These are phyloP conservation scores for Fusarium sp. DNA, from an alignment of 2,329 filamentous ascomycete species.

Conservation along the genomic window DNA sequence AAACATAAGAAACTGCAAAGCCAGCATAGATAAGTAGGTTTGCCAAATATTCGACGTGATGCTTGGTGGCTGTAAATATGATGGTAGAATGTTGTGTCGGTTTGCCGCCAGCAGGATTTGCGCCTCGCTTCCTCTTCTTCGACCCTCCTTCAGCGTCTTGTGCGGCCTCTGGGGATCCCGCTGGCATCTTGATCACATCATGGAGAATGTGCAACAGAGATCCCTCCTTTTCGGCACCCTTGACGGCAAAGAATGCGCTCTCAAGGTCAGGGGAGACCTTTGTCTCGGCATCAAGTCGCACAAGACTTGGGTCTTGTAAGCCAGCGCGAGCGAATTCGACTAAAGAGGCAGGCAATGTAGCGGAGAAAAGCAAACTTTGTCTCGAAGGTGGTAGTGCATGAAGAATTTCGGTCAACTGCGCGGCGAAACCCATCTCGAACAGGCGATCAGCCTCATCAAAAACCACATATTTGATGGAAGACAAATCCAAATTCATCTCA, in stretches of 20 bases:
- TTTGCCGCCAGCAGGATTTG: slow-evolving; percentile 68
- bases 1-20: slow-evolving; percentile 93
- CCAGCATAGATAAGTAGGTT: slow-evolving; percentile 83
- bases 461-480: slow-evolving; percentile 91
- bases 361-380: slow-evolving; percentile 95
- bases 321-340: slow-evolving; percentile 97
- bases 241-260: slow-evolving; percentile 93
- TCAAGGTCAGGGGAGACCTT: slow-evolving; percentile 98
- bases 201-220: slow-evolving; percentile 89
- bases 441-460: slow-evolving; percentile 97
- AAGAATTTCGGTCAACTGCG: slow-evolving; percentile 92
- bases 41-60: slow-evolving; percentile 94
- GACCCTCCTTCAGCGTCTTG: slow-evolving; percentile 61
- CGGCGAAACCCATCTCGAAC: slow-evolving; percentile 98
- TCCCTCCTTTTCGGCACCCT: slow-evolving; percentile 93
- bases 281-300: slow-evolving; percentile 92
- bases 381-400: slow-evolving; percentile 85
- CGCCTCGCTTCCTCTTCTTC: slow-evolving; percentile 79
- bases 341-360: slow-evolving; percentile 91
- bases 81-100: slow-evolving; percentile 94
- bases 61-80: slow-evolving; percentile 93
- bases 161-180: slow-evolving; percentile 68
- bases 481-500: slow-evolving; percentile 94
- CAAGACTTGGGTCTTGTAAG: slow-evolving; percentile 89
- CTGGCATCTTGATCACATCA: slow-evolving; percentile 92